phyloP scores from a whole-genome alignment of 345 rosid species.

The Eucalyptus sp. region DNA sequence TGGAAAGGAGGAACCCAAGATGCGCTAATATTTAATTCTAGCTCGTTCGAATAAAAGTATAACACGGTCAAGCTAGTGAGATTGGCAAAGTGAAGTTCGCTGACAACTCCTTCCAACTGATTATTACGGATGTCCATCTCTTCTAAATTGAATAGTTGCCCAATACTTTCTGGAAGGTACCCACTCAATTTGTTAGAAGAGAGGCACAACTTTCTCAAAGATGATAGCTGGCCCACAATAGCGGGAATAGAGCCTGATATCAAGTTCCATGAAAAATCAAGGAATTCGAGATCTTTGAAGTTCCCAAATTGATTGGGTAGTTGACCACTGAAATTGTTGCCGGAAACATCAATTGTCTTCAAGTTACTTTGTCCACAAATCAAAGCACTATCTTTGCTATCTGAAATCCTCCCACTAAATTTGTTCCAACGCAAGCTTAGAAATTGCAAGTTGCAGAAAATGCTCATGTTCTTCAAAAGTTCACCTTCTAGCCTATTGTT shows the following conservation, averaged over 20 bases:
- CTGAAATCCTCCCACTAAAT: not conserved
- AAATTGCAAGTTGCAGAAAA: fast-evolving
- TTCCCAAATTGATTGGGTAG: not conserved
- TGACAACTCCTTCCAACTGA: not conserved
- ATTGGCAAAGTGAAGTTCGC: not conserved
- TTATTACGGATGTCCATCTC: not conserved
- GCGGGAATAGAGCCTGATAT: not conserved
- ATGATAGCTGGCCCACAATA: fast-evolving
- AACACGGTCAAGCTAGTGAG: not conserved
- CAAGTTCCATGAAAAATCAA: not conserved
- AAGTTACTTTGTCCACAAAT: not conserved
- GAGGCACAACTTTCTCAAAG: not conserved
- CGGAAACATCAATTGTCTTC: not conserved
- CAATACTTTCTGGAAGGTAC: not conserved
- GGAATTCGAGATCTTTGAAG: not conserved
- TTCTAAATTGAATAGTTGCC: not conserved
- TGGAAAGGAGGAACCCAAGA: not conserved
- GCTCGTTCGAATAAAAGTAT: fast-evolving
- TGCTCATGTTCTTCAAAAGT: not conserved
- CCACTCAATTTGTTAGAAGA: not conserved
- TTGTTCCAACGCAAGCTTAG: fast-evolving
- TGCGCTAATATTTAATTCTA: not conserved
- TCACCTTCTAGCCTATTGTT: not conserved
- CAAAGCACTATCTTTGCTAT: fast-evolving
- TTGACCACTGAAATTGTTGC: not conserved